These are phyloP conservation scores for Boletus albobrunnescens DNA, from an alignment of 1,284 basidiomycete species.

Conservation along the genomic window DNA sequence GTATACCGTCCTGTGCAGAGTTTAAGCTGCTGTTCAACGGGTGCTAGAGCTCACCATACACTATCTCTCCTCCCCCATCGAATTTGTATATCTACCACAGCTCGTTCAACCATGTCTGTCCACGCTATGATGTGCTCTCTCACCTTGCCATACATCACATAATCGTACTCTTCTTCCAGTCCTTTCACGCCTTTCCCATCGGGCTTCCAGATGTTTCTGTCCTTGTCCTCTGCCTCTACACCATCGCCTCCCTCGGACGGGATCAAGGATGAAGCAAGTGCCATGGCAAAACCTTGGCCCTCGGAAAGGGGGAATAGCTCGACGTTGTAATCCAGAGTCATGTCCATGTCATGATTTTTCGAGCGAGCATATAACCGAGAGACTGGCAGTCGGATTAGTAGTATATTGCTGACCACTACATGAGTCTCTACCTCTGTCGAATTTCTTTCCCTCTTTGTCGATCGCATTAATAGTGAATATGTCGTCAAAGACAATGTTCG, in stretches of 20 bases:
- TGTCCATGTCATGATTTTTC: constrained; percentile 84
- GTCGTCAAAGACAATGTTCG: constrained; percentile 84
- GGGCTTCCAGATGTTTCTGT: constrained; percentile 81
- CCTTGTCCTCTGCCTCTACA: constrained; percentile 61
- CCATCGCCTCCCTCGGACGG: constrained; percentile 52
- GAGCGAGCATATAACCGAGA: constrained; percentile 83
- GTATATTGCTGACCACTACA: not conserved
- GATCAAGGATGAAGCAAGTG: constrained; percentile 79
- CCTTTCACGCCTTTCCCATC: constrained; percentile 84
- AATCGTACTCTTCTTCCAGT: constrained; percentile 94
- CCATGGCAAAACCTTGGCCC: constrained; percentile 79
- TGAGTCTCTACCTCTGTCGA: constrained; percentile 78
- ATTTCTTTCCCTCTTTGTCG: constrained; percentile 94
- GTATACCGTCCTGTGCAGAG: constrained; percentile 75
- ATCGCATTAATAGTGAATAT: constrained; percentile 82
- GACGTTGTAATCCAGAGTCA: constrained; percentile 88
- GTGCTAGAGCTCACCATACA: constrained; percentile 46
- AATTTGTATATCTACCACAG: constrained; percentile 88
- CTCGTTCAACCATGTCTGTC: constrained; percentile 13
- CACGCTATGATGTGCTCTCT: constrained; percentile 41
- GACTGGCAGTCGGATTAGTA: constrained; percentile 41
- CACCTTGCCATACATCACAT: constrained; percentile 97
- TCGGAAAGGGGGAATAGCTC: constrained; percentile 76
- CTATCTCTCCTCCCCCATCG: constrained; percentile 82
- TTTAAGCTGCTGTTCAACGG: constrained; percentile 4